These are phyloP conservation scores for Aegle marmelos DNA, from an alignment of 345 rosid genomes.

Conservation along the genomic window DNA sequence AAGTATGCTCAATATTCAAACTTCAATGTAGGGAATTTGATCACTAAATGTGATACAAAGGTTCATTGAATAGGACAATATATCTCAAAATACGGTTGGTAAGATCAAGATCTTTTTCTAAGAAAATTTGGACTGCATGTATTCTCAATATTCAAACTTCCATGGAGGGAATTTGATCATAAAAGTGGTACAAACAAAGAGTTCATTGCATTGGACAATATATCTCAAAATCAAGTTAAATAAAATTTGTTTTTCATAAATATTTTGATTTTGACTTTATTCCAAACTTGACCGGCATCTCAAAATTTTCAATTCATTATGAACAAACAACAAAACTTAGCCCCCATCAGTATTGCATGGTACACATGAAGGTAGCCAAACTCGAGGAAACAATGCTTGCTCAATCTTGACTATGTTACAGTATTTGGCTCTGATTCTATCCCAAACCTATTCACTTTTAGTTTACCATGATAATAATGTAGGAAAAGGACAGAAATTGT, in stretches of 20 bases:
- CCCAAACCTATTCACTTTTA: not conserved
- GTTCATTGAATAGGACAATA: not conserved
- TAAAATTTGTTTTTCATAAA: not conserved
- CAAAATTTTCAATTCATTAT: slow-evolving; percentile 1
- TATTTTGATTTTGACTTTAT: slow-evolving; percentile 7
- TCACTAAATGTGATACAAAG: not conserved
- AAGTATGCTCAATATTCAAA: not conserved
- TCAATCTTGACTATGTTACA: not conserved
- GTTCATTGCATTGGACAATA: not conserved
- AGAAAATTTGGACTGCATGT: not conserved
- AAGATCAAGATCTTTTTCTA: not conserved
- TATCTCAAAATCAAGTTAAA: not conserved
- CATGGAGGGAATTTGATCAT: not conserved
- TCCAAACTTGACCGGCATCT: not conserved
- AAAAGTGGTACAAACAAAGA: not conserved
- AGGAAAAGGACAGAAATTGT: not conserved
- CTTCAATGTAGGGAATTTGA: not conserved
- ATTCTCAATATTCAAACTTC: not conserved
- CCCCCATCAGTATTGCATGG: not conserved
- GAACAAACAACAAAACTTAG: not conserved
- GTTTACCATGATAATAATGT: not conserved
- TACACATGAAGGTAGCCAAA: not conserved
- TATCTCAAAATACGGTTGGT: not conserved
- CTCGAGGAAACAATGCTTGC: not conserved
- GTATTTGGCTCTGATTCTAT: slow-evolving; percentile 3